Evolutionary conservation across 1,284 basidiomycete species (phyloP).

Genomic region (Moniliophthora roreri): DNA sequence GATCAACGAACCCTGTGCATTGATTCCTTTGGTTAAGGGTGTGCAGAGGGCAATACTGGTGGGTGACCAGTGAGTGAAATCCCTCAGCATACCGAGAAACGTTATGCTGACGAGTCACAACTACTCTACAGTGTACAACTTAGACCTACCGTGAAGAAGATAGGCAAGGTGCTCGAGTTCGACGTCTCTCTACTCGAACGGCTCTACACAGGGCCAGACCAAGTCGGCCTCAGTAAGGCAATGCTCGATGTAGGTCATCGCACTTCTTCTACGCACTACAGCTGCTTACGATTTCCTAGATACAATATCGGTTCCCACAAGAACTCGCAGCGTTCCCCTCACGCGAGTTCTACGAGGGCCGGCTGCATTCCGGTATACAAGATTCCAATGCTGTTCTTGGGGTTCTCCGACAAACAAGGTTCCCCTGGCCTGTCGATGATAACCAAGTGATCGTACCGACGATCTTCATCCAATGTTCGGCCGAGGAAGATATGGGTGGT

Average conservation of each 20-base stretch:
- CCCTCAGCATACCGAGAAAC: not conserved
- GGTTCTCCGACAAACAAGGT: constrained; percentile 38
- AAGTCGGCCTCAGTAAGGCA: constrained; percentile 42
- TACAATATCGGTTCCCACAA: constrained; percentile 62
- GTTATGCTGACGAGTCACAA: not conserved
- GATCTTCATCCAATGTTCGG: constrained; percentile 54
- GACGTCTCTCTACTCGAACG: constrained; percentile 63
- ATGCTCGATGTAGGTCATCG: constrained; percentile 54
- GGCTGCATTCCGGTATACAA: constrained; percentile 45
- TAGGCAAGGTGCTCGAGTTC: constrained; percentile 53
- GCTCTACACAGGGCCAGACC: constrained; percentile 43
- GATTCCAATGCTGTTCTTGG: constrained; percentile 39
- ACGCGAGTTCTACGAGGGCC: constrained; percentile 55
- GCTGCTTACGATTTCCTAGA: constrained; percentile 24
- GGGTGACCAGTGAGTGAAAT: constrained; percentile 68
- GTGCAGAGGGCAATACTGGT: constrained; percentile 56
- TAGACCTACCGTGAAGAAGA: constrained; percentile 57
- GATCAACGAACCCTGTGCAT: constrained; percentile 59
- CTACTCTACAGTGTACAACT: constrained; percentile 55
- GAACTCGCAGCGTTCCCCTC: constrained; percentile 62
- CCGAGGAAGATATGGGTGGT: constrained; percentile 59
- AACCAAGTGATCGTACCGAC: constrained; percentile 41
- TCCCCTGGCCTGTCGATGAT: constrained; percentile 52
- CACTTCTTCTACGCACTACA: not conserved
- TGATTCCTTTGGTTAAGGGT: constrained; percentile 67